Evolutionary conservation across 2,329 filamentous ascomycete species (phyloP).

Genomic region (Emmonsiellopsis sp.): DNA sequence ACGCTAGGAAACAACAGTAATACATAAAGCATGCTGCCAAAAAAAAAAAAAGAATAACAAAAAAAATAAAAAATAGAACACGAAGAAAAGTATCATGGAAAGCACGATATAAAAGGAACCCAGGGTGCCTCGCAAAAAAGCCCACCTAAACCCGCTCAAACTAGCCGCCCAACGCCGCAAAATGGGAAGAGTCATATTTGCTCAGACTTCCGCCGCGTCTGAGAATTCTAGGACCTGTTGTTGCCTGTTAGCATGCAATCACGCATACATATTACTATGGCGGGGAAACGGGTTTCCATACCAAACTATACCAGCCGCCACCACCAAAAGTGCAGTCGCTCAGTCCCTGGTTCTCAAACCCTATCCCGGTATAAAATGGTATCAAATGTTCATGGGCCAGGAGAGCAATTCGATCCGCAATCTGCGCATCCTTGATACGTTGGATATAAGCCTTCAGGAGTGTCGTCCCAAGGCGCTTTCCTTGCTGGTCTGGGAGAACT

Average conservation of each 20-base stretch:
- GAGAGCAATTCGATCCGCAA: conserved; percentile 64
- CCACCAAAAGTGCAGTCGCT: conserved; percentile 66
- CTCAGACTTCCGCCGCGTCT: neutral
- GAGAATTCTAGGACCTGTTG: conserved; percentile 10
- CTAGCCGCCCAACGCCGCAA: neutral
- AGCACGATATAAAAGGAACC: conserved; percentile 1
- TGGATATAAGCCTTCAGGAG: conserved; percentile 69
- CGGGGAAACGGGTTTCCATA: conserved; percentile 29
- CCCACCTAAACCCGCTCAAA: too few species aligned
- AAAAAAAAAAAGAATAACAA: neutral
- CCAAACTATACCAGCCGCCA: conserved; percentile 76
- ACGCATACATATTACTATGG: neutral
- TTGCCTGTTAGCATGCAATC: neutral
- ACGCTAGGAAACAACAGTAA: neutral
- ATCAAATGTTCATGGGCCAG: conserved; percentile 68
- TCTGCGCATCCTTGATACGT: conserved; percentile 59
- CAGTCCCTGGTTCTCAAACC: conserved; percentile 59
- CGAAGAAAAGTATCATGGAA: conserved; percentile 3
- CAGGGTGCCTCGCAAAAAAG: too few species aligned
- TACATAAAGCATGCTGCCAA: neutral
- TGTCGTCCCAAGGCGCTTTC: conserved; percentile 62
- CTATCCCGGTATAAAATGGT: conserved; percentile 64
- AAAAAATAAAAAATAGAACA: conserved; percentile 8
- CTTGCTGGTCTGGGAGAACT: conserved; percentile 65
- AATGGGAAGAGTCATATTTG: neutral